Base-by-base conservation (phyloP, 176 grass and related monocot species). In the Avena atlantica region DNA sequence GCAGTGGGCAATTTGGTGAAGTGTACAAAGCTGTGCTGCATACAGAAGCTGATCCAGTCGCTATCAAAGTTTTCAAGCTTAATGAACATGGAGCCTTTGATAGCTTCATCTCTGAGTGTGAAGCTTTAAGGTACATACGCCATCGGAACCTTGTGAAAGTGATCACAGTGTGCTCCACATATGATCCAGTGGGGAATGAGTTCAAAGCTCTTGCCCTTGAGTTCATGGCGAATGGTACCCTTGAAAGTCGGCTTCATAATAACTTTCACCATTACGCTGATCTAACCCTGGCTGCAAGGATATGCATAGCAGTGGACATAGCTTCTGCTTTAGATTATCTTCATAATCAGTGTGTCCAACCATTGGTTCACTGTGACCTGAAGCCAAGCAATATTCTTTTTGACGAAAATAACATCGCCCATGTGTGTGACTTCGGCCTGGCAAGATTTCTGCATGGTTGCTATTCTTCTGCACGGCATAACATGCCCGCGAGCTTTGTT, bases 371-470 rank as follows among this genome's bases (percentile, higher is more conserved):
- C 20, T 61, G 58, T 61, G 58, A 61, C n/a, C 2, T 61, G 58
- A 61, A 61, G 58, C 58, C 58, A 61, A 61, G 58, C 58, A 61
- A 61, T 61, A 61, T 61, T 10, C 58, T 61, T 23, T 61, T 61
- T 23, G 58, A 61, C 58, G 57, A 59, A 42, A 10, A 61, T 23
- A 23, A 61, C n/a, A 61, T 0, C 13, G 58, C 20, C 20, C n/a
- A 23, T 61, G 58, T 61, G 21, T 61, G 58, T 61, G 58, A 61
- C 58, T 61, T 61, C n/a, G 58, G 58, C 8, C 58, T 61, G n/a
- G 58, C 58, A 23, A 61, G 58, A 5, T 61, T 61, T 9, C 19
- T 61, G 5, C 20, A 9, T 61, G 58, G 58, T 23, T 61, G 55
- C 55, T 57, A 61, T 23, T 61, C 58, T 21, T 61, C 20, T 61